Base-by-base conservation (phyloP, 805 yeast genomes). In the Candida verbasci region DNA sequence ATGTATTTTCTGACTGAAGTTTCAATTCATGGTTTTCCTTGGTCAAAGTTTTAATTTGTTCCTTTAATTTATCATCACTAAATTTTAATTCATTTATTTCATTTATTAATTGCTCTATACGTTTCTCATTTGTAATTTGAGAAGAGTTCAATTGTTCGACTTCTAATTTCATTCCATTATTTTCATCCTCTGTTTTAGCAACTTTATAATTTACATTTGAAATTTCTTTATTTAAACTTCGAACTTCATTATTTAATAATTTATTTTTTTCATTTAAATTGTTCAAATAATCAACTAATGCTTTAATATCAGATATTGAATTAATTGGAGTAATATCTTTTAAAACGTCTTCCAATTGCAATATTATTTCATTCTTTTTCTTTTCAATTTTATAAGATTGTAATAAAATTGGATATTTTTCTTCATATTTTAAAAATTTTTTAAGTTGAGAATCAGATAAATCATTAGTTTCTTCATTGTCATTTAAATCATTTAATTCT, bases 301-400 rank as follows among this genome's bases (percentile, higher is more conserved):
- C 65, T 8, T 78, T 85, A 1, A 82, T 76, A 51, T 91, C 96
- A 1, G 81, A 63, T 16, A 93, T 76, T 24, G 81, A 73, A 1
- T 84, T 71, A 34, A 86, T 72, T 0, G 97, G 97, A 0, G 97
- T 89, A 45, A 75, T 61, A 49, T 91, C 97, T 35, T 75, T 69
- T 41, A 91, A 61, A 10, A 83, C 74, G 38, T 65, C 76, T 52
- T 87, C 96, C 47, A 89, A 82, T 0, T 63, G 50, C 4, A 53
- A 65, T 7, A 88, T 72, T 29, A 81, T 68, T 31, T 74, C 80
- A 1, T 72, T 64, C 48, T 80, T 83, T 34, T 72, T 66, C 61
- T 84, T 86, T 55, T 89, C 96, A 1, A 71, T 64, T 52, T 87
- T 85, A 62, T 86, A 93, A 0, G 97, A 96, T 29, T 82, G 82